Conservation (phyloP, 768 basidiomycete species). For the Boletus tomentosulus region DNA sequence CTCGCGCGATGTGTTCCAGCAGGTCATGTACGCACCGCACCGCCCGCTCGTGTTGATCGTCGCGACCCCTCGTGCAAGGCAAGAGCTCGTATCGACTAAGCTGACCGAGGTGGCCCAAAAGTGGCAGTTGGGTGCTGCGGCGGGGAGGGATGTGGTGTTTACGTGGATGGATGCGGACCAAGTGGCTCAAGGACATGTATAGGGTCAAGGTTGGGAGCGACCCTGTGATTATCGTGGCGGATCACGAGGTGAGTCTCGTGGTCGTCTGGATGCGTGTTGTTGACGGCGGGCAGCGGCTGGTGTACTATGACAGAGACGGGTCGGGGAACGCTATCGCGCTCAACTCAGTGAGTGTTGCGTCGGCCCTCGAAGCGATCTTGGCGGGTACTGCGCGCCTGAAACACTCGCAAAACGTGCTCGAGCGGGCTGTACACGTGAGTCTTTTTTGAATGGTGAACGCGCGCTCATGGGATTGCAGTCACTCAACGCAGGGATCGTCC, state of each 20-base stretch:
- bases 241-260: conserved; percentile 53
- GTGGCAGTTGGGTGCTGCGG: conserved; percentile 44
- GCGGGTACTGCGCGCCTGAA: conserved; percentile 46
- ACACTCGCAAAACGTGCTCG: conserved; percentile 39
- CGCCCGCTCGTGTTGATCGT: conserved; percentile 62
- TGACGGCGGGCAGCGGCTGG: no score
- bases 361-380: conserved; percentile 64
- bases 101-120: conserved; percentile 50
- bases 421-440: no score
- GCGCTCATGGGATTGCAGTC: no score
- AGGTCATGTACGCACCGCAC: conserved; percentile 27
- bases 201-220: conserved; percentile 38
- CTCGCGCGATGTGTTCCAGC: conserved; percentile 62
- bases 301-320: no score
- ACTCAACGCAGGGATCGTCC: conserved; percentile 12
- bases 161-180: conserved; percentile 83
- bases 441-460: no score
- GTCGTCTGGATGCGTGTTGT: conserved; percentile 11
- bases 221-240: conserved; percentile 60
- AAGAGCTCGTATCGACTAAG: not conserved
- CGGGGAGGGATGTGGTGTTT: conserved; percentile 62
- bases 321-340: conserved; percentile 45
- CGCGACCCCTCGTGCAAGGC: not conserved
- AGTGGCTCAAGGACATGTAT: conserved; percentile 93
- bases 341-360: conserved; percentile 54